Percentiles rank a stretch among this genome's conserved stretches.
These are phyloP conservation scores for Boletus vermiculosoides DNA, from an alignment of 768 basidiomycete genomes.

Conservation along the genomic window DNA sequence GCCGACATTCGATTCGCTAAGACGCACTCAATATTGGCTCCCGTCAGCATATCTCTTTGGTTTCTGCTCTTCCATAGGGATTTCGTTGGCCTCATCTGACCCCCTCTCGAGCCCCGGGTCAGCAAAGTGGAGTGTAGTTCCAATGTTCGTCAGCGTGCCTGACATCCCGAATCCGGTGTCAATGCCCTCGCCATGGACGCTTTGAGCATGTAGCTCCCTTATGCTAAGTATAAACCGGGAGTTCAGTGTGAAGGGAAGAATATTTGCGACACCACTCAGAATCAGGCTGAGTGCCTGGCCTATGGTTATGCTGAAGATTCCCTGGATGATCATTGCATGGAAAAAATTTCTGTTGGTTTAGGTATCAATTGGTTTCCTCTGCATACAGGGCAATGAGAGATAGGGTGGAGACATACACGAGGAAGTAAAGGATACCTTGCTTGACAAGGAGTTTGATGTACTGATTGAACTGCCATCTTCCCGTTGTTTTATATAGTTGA, in stretches of 20 bases:
- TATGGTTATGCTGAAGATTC: not conserved
- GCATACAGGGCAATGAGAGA: not conserved
- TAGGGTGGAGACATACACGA: not conserved
- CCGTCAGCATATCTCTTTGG: not conserved
- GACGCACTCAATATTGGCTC: not conserved
- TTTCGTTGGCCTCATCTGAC: not conserved
- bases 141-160: not conserved
- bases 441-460: slow-evolving; percentile 5
- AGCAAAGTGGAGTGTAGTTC: not conserved
- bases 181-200: not conserved
- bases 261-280: not conserved
- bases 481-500: not conserved
- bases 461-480: slow-evolving; percentile 6
- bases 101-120: not conserved
- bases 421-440: slow-evolving; percentile 10
- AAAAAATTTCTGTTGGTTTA: slow-evolving; percentile 1
- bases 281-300: not conserved
- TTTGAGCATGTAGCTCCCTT: not conserved
- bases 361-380: not conserved
- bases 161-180: slow-evolving; percentile 10
- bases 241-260: slow-evolving; percentile 1
- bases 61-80: not conserved
- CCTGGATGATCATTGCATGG: not conserved
- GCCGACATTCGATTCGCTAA: too few species aligned
- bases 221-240: slow-evolving; percentile 9